Base-by-base conservation (phyloP, 192 early-diverging fungal species). In the Linnemannia schmuckeri region DNA sequence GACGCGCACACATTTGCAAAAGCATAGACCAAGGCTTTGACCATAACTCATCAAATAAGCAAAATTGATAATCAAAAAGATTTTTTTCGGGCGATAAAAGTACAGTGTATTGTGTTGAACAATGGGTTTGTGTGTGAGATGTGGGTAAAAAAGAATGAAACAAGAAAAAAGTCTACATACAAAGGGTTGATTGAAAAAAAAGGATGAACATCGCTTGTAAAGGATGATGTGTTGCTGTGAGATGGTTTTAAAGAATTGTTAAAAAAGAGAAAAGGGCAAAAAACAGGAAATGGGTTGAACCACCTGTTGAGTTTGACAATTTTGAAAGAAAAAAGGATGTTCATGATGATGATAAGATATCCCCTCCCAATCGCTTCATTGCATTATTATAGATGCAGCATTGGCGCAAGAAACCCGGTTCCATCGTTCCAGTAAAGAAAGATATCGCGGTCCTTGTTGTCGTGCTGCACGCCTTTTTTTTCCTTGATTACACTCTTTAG, bases 61-160 rank as follows among this genome's bases (percentile, higher is more conserved):
- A 17, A 10, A 46, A 33, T 35, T 35, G 27, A 66, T 17, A 61
- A 27, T 66, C 49, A 52, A 22, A 41, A 33, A 46, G 44, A 0
- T 46, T 15, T 52, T 41, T 49, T 47, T 20, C 69, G 74, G 69
- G 68, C 77, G 78, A 66, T 86, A 86, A 86, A 86, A 86, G 84
- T 86, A 86, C 84, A 86, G 61, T 86, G 76, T 80, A 86, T 86
- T 86, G 84, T 86, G 84, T 86, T 86, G 84, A 86, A 86, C 84
- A 86, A 86, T 86, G 84, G 75, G 52, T 66, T 85, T 63, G 57
- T 63, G 61, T 30, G n/a, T 27, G 27, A 66, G n/a, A 30, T 66
- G 61, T 66, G 61, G 61, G 61, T 55, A 72, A 68, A 80, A 72
- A 79, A 52, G 74, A 79, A 52, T 73, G 35, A 27, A 75, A 80